Conservation (phyloP, 2,329 filamentous ascomycete genomes). For the Diaporthe humulicola region DNA sequence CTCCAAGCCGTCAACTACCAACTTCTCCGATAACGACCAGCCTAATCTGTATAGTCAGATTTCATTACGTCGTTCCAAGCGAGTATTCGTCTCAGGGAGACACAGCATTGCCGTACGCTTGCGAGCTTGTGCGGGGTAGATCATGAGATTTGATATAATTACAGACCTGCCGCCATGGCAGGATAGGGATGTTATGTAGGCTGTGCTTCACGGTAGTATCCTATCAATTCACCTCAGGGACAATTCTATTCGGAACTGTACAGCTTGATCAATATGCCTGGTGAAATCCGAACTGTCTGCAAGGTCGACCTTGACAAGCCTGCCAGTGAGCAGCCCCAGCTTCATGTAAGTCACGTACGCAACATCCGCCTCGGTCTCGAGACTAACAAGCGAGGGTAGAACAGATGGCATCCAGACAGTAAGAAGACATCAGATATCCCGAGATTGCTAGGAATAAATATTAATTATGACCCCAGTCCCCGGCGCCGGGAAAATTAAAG, state of each 20-base stretch:
- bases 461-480: conserved; percentile 71
- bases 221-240: background rate
- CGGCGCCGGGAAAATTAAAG: conserved; percentile 77
- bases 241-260: background rate
- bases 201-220: background rate
- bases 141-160: conserved; percentile 23
- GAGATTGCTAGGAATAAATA: background rate
- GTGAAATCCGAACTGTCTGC: conserved; percentile 74
- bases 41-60: conserved; percentile 16
- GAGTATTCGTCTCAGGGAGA: background rate
- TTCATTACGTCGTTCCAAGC: conserved; percentile 38
- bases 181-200: background rate
- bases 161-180: background rate
- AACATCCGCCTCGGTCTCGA: background rate
- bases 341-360: conserved; percentile 73
- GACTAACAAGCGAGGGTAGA: conserved; percentile 62
- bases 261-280: conserved; percentile 37
- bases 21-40: conserved; percentile 30
- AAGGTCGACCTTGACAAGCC: conserved; percentile 81
- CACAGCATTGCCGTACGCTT: conserved; percentile 18
- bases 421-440: conserved; percentile 47
- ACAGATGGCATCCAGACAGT: conserved; percentile 95
- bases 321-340: conserved; percentile 75
- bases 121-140: conserved; percentile 39
- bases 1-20: conserved; percentile 17